Percentiles rank a stretch among this genome's conserved stretches.
phyloP scores from a whole-genome alignment of 495 filamentous ascomycete genomes.

The Cairneyella variabilis region DNA sequence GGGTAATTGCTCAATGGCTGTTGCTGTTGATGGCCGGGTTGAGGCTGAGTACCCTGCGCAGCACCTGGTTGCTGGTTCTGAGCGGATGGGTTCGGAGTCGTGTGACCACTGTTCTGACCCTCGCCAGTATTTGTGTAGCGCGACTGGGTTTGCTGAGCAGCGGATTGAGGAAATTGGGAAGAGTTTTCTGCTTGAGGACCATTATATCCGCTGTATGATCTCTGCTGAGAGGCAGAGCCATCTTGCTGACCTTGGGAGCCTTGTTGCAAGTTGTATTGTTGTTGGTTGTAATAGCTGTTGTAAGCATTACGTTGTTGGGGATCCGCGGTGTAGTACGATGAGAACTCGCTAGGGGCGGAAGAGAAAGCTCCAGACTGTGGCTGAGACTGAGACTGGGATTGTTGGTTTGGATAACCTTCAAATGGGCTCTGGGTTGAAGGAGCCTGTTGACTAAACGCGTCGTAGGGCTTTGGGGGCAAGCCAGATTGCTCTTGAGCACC shows the following conservation, averaged over 20 bases:
- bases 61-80: constrained; percentile 49
- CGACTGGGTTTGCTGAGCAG: constrained; percentile 56
- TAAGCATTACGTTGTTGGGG: constrained; percentile 69
- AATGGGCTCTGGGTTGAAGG: constrained; percentile 40
- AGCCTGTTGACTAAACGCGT: constrained; percentile 76
- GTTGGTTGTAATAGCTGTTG: constrained; percentile 70
- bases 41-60: constrained; percentile 48
- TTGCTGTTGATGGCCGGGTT: constrained; percentile 53
- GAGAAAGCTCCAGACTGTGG: constrained; percentile 58
- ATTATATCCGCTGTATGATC: constrained; percentile 72
- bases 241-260: constrained; percentile 66
- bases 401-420: constrained; percentile 50
- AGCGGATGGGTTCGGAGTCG: constrained; percentile 78
- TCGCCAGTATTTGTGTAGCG: constrained; percentile 68
- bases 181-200: constrained; percentile 66
- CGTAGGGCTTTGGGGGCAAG: constrained; percentile 75
- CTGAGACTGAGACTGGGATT: constrained; percentile 54
- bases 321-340: constrained; percentile 83
- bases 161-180: constrained; percentile 70
- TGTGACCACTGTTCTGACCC: constrained; percentile 78
- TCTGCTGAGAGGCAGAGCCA: constrained; percentile 60
- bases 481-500: constrained; percentile 56
- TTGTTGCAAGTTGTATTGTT: constrained; percentile 67
- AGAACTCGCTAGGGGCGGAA: constrained; percentile 75
- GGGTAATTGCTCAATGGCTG: constrained; percentile 64